These are phyloP conservation scores for Primulina tabacum DNA, from an alignment of 257 asterid genomes.

Conservation along the genomic window DNA sequence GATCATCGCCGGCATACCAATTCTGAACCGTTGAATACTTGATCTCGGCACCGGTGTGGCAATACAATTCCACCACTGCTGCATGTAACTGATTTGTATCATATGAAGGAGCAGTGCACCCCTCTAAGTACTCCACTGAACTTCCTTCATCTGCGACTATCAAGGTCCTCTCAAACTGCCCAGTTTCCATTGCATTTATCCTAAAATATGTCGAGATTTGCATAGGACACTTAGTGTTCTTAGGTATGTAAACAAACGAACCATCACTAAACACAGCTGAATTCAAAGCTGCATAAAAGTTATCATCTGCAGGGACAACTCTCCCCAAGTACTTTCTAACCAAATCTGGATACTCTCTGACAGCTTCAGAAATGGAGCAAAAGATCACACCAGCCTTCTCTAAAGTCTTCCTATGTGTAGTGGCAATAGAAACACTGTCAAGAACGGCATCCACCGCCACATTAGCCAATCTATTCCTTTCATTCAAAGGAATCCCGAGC, in stretches of 20 bases:
- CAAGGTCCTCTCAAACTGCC: conserved; percentile 95
- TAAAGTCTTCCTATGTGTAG: conserved; percentile 81
- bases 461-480: conserved; percentile 79
- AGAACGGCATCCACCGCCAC: conserved; percentile 96
- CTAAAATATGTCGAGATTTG: conserved; percentile 91
- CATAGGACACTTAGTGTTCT: conserved; percentile 87
- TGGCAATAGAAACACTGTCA: conserved; percentile 92
- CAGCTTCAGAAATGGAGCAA: conserved; percentile 92
- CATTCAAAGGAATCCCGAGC: conserved; percentile 85
- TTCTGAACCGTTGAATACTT: conserved; percentile 95
- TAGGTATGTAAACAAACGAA: conserved; percentile 86
- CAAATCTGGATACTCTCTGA: conserved; percentile 77
- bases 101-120: conserved; percentile 96
- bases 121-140: conserved; percentile 90
- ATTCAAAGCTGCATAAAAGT: conserved; percentile 77
- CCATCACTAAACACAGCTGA: conserved; percentile 98
- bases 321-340: conserved; percentile 70
- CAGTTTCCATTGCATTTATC: conserved; percentile 95
- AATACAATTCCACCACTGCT: conserved; percentile 86
- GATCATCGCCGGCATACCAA: conserved; percentile 95
- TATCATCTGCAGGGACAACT: conserved; percentile 90
- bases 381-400: conserved; percentile 87
- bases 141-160: conserved; percentile 92
- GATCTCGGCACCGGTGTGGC: conserved; percentile 78
- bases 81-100: conserved; percentile 92